A percentile compares a stretch with the other conserved stretches of the same genome.
Conservation (phyloP, 495 filamentous ascomycete genomes). For the Lasiosphaeriaceae sp. region DNA sequence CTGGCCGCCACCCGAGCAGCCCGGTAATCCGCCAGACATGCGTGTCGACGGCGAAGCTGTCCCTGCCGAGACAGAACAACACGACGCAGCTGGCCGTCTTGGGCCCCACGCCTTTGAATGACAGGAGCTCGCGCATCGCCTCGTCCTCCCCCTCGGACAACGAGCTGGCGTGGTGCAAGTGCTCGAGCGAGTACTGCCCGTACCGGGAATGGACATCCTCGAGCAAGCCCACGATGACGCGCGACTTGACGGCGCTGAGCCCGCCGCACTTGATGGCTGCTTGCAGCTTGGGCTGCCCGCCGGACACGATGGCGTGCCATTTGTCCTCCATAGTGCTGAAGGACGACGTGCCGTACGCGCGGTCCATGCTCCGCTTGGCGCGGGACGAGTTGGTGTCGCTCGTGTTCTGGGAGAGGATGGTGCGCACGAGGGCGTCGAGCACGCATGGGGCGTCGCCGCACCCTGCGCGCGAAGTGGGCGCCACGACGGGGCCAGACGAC, state of each 20-base stretch:
- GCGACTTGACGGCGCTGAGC: slow-evolving; percentile 67
- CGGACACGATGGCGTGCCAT: slow-evolving; percentile 70
- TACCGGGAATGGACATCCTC: slow-evolving; percentile 57
- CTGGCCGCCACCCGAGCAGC: slow-evolving; percentile 73
- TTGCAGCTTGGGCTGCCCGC: slow-evolving; percentile 58
- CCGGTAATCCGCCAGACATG: slow-evolving; percentile 74
- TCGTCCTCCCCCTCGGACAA: slow-evolving; percentile 55
- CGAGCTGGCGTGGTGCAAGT: no score
- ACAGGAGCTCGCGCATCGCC: slow-evolving; percentile 66
- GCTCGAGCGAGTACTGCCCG: slow-evolving; percentile 60
- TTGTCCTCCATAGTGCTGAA: slow-evolving; percentile 50
- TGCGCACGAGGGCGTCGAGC: slow-evolving; percentile 79
- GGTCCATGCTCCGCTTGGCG: slow-evolving; percentile 68
- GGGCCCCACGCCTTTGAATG: slow-evolving; percentile 75
- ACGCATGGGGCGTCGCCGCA: slow-evolving; percentile 86
- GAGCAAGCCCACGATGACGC: slow-evolving; percentile 68
- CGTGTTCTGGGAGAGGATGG: slow-evolving; percentile 71
- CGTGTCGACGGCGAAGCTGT: slow-evolving; percentile 79
- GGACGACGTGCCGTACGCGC: slow-evolving; percentile 58
- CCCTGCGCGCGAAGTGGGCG: slow-evolving; percentile 65
- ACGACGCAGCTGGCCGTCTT: slow-evolving; percentile 86
- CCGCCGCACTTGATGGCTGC: slow-evolving; percentile 53
- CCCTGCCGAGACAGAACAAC: slow-evolving; percentile 69
- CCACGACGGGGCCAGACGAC: slow-evolving; percentile 46
- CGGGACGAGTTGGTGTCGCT: slow-evolving; percentile 59